phyloP scores from a whole-genome alignment of 1,139 yeast species.

The Blastobotrys ciferrii region DNA sequence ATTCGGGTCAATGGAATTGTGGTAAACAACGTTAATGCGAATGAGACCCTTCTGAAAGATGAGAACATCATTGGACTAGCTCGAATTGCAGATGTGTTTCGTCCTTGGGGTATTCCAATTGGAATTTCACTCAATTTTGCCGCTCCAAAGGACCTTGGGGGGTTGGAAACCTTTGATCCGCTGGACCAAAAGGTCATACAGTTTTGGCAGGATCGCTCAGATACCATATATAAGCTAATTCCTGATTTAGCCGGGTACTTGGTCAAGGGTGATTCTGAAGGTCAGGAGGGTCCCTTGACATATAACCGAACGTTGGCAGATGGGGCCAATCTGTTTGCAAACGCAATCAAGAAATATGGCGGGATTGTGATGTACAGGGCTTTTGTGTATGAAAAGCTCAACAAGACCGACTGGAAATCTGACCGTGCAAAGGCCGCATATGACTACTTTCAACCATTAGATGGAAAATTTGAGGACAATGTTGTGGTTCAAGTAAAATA shows the following conservation, averaged over 20 bases:
- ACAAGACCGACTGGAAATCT: conserved; percentile 5
- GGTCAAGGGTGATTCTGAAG: conserved; percentile 10
- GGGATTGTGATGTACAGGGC: conserved; percentile 11
- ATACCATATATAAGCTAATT: not conserved
- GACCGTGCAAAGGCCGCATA: conserved; percentile 11
- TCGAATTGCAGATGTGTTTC: conserved; percentile 7
- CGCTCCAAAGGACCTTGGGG: conserved; percentile 2
- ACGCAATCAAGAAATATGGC: conserved; percentile 4
- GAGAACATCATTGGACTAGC: conserved; percentile 4
- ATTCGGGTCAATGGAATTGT: conserved; percentile 1
- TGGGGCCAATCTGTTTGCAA: conserved; percentile 9
- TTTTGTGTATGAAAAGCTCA: conserved; percentile 8
- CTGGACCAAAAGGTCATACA: conserved; percentile 1
- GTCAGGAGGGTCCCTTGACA: conserved; percentile 9
- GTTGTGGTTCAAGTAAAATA: conserved; percentile 11
- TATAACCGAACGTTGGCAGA: conserved; percentile 10
- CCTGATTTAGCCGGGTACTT: conserved; percentile 10
- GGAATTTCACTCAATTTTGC: conserved; percentile 7
- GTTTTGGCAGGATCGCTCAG: not conserved
- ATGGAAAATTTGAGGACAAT: conserved; percentile 9
- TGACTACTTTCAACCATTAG: conserved; percentile 4
- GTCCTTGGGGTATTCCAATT: conserved; percentile 7
- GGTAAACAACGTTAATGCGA: conserved; percentile 6
- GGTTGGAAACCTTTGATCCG: conserved; percentile 3
- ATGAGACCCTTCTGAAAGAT: not conserved